A percentile compares a stretch with the other conserved stretches of the same genome.
phyloP scores from a whole-genome alignment of 78 protist species.

The Capsaspora owczarzaki region DNA sequence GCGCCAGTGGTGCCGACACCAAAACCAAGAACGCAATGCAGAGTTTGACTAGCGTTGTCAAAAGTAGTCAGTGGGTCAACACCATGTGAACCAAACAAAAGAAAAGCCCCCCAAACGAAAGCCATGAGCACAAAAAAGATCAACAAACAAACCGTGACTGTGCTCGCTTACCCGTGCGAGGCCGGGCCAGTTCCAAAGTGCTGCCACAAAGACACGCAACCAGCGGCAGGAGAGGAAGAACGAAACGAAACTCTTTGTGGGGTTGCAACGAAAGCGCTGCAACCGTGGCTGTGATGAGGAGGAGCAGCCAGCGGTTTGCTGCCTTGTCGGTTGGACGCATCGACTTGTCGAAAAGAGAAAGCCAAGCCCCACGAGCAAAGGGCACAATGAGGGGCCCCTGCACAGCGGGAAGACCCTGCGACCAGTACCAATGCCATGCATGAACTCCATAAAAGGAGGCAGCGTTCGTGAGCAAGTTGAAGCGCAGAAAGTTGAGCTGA shows the following conservation, averaged over 20 bases:
- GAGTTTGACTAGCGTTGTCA: not conserved
- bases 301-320: too few relatives aligned
- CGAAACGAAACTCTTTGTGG: slow-evolving; percentile 63
- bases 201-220: slow-evolving; percentile 1
- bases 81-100: not conserved
- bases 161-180: too few relatives aligned
- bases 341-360: too few relatives aligned
- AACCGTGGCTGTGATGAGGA: not conserved
- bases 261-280: not conserved
- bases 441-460: slow-evolving; percentile 62
- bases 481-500: slow-evolving; percentile 47
- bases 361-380: not conserved
- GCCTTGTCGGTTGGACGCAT: too few relatives aligned
- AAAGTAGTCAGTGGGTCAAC: not conserved
- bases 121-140: not conserved
- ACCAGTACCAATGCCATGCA: slow-evolving; percentile 68
- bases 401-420: slow-evolving; percentile 42
- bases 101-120: not conserved
- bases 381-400: not conserved
- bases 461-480: slow-evolving; percentile 41
- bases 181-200: not conserved
- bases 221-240: slow-evolving; percentile 45
- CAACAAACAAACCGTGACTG: not conserved
- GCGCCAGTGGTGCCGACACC: not conserved
- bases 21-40: not conserved